Evolutionary conservation across 2,329 filamentous ascomycete genomes (phyloP).

Genomic region (Beauveria brongniartii): DNA sequence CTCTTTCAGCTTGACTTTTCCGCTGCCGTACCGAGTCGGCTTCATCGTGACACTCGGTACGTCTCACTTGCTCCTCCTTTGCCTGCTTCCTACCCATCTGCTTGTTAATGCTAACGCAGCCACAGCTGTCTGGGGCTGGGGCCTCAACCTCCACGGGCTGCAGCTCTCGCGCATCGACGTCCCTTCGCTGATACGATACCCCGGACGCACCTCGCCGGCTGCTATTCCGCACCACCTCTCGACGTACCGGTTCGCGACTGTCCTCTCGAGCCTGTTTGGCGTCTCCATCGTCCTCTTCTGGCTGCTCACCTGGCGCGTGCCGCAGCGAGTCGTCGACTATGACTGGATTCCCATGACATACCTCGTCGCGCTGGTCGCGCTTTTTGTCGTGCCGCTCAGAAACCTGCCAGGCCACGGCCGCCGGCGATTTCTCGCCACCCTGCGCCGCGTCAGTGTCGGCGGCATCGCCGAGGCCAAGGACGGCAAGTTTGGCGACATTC

Average conservation of each 20-base stretch:
- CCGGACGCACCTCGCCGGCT: constrained; percentile 59
- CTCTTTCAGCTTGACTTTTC: constrained; percentile 78
- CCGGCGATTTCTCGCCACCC: constrained; percentile 62
- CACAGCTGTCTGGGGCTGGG: constrained; percentile 90
- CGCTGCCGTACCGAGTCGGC: constrained; percentile 82
- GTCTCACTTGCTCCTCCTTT: constrained; percentile 15
- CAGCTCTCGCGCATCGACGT: constrained; percentile 76
- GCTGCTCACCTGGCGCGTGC: constrained; percentile 64
- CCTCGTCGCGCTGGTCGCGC: constrained; percentile 61
- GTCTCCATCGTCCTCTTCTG: constrained; percentile 76
- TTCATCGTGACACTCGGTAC: constrained; percentile 78
- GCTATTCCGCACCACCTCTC: constrained; percentile 71
- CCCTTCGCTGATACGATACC: constrained; percentile 78
- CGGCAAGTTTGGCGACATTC: constrained; percentile 89
- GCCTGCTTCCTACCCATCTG: neutral
- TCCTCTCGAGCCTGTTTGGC: constrained; percentile 63
- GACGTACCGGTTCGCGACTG: constrained; percentile 75
- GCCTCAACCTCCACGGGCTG: constrained; percentile 82
- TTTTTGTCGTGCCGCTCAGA: constrained; percentile 67
- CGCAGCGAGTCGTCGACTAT: constrained; percentile 63
- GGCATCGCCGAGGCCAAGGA: constrained; percentile 79
- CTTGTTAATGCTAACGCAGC: neutral
- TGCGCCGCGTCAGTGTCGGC: constrained; percentile 73
- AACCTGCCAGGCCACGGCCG: constrained; percentile 62
- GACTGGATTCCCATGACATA: constrained; percentile 83